Evolutionary conservation across 2,329 filamentous ascomycete species (phyloP), one percentile per base, ranked within the genome.

Genomic region (Exophiala alcalophila): DNA sequence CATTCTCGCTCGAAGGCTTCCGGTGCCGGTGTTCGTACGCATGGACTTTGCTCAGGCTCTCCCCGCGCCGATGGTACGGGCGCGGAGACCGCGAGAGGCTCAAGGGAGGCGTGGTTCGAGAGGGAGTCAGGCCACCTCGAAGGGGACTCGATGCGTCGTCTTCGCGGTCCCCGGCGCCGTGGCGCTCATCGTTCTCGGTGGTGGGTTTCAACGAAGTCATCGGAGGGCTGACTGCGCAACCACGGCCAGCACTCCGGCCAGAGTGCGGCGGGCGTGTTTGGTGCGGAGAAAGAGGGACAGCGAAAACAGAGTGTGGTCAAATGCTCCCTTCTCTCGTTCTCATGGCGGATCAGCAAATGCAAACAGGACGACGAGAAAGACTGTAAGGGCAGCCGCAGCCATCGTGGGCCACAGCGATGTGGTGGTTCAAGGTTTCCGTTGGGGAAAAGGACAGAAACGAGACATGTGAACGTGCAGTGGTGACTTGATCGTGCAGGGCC

Each of bases 21-120:
- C n/a, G n/a, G n/a, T n/a, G n/a, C n/a, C n/a, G n/a, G n/a, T n/a
- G n/a, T n/a, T n/a, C n/a, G 10, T 32, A 16, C 32, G 24, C 27
- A 29, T 40, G 29, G 18, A 35, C 15, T 24, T 37, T 36, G 19
- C 28, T 20, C 5, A 56, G 30, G 21, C 27, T 32, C 11, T 53
- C 37, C 14, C 52, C 47, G 38, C 53, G 38, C 28, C 57, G 50
- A 40, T 55, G 50, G 35, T 61, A 60, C 11, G 59, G 57, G 18
- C 55, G 56, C 11, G 57, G 58, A 19, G 57, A 55, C 34, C 57
- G 51, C 10, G 53, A 56, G 9, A 52, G 49, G 4, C 49, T 49
- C 28, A 48, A 27, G 20, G 32, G 40, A 21, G 37, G 20, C 15
- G n/a, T n/a, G n/a, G n/a, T n/a, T n/a, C n/a, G n/a, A n/a, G n/a